Percentiles rank a stretch among this genome's conserved stretches.
Evolutionary conservation across 306 rosid species (phyloP).

Genomic region (Gynostemma pentaphyllum): DNA sequence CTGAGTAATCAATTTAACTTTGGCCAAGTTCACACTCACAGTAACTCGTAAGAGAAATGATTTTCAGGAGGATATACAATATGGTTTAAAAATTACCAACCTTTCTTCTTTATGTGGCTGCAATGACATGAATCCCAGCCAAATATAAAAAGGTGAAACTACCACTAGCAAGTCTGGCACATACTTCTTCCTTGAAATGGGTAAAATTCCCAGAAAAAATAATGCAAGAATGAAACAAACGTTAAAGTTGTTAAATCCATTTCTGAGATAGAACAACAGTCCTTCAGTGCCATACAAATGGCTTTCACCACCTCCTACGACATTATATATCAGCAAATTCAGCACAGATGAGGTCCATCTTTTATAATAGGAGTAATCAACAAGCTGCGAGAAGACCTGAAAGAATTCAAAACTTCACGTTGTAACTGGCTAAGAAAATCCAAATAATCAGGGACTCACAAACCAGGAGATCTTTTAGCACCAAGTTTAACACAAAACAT

Average conservation of each 20-base stretch:
- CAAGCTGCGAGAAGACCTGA: constrained; percentile 57
- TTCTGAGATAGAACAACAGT: constrained; percentile 64
- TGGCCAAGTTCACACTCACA: too few relatives aligned
- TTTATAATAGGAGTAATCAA: constrained; percentile 57
- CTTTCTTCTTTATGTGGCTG: constrained; percentile 99
- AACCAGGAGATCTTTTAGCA: constrained; percentile 1
- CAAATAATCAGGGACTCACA: neutral
- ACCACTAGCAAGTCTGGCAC: constrained; percentile 68
- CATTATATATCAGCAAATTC: constrained; percentile 71
- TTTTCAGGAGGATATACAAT: neutral
- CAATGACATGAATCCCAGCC: constrained; percentile 92
- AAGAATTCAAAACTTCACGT: constrained; percentile 5
- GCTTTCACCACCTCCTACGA: constrained; percentile 94
- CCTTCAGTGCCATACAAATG: constrained; percentile 93
- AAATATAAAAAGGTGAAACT: constrained; percentile 74
- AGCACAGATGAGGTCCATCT: constrained; percentile 88
- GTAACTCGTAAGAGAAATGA: neutral
- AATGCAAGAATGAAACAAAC: constrained; percentile 74
- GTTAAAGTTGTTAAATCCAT: constrained; percentile 93
- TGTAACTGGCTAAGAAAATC: neutral
- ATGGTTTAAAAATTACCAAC: constrained; percentile 19
- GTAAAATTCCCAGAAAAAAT: constrained; percentile 60
- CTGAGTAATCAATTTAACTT: too few relatives aligned
- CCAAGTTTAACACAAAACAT: neutral
- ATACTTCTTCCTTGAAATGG: constrained; percentile 67